These are phyloP conservation scores for Albifimbria verrucaria DNA, from an alignment of 2,329 filamentous ascomycete genomes.

Conservation along the genomic window DNA sequence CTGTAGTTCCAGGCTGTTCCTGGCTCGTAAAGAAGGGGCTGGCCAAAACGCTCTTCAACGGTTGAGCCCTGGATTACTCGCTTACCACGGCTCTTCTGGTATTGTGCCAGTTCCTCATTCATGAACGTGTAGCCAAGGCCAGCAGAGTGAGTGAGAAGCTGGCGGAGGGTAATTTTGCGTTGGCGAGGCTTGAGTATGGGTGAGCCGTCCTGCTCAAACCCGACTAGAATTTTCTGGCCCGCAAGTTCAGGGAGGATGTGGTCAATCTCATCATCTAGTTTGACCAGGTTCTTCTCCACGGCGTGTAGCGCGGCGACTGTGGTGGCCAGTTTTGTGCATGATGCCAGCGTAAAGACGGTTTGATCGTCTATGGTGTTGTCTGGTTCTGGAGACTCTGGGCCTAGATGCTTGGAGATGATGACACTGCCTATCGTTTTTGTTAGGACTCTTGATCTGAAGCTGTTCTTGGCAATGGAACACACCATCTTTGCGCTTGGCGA, in stretches of 20 bases:
- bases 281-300: conserved; percentile 28
- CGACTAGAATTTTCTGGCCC: conserved; percentile 37
- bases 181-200: conserved; percentile 23
- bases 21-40: conserved; percentile 43
- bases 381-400: not conserved
- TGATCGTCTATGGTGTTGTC: not conserved
- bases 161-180: conserved; percentile 39
- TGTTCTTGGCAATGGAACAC: not conserved
- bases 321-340: conserved; percentile 3
- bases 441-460: not conserved
- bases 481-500: not conserved
- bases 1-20: conserved; percentile 44
- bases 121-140: conserved; percentile 39
- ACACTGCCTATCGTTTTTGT: not conserved
- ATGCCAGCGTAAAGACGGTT: conserved; percentile 1
- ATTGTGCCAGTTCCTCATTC: not conserved
- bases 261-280: conserved; percentile 42
- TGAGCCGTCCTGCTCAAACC: conserved; percentile 34
- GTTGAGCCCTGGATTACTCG: conserved; percentile 24
- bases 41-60: conserved; percentile 33
- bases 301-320: conserved; percentile 2
- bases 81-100: not conserved
- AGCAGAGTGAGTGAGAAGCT: conserved; percentile 44
- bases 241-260: conserved; percentile 40
- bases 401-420: not conserved